Base-by-base conservation (phyloP, 2,329 filamentous ascomycete genomes). In the Daldinia eschscholtzii region DNA sequence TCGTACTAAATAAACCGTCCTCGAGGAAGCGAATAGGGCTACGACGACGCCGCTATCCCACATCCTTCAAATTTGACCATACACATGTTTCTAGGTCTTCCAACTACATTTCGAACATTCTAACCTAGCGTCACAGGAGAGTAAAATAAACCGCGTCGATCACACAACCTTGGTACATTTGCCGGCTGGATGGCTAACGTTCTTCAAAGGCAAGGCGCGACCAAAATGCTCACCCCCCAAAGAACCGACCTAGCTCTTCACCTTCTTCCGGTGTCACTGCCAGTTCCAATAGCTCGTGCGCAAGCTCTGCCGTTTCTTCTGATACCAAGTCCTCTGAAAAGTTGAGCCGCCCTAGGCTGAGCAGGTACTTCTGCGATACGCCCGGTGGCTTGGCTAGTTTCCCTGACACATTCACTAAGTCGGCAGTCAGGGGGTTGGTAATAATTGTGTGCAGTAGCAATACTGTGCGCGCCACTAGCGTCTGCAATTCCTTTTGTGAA, bases 231-330 rank as follows among this genome's bases (percentile, higher is more conserved):
- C 61, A 77, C 15, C 74, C 75, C n/a, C 77, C 79, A 74, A 83
- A 83, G 18, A 80, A 78, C 48, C 76, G 76, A 5, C 78, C 76
- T 13, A 83, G 68, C 15, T 79, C 81, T 63, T 85, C 82, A 1
- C 85, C 85, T 63, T 88, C 85, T 44, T 97, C 92, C 0, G 93
- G 91, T 60, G 92, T 96, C 23, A 97, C 88, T 2, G 89, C 88
- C 68, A 93, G 84, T 77, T 97, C 93, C 42, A 98, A 80, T 70
- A 99, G 83, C 75, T 92, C 89, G 73, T 95, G 91, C 3, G 96
- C 95, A 79, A 91, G 89, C 70, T 95, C 92, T 1, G 91, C 88
- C 0, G 93, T 93, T 70, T 93, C 92, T 79, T 98, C 94, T 30
- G 97, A 85, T 10, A 96, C 87, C 7, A 92, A 80, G 33, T 93